Conservation (phyloP, 805 yeast genomes). For the Nakazawaea ernobii region DNA sequence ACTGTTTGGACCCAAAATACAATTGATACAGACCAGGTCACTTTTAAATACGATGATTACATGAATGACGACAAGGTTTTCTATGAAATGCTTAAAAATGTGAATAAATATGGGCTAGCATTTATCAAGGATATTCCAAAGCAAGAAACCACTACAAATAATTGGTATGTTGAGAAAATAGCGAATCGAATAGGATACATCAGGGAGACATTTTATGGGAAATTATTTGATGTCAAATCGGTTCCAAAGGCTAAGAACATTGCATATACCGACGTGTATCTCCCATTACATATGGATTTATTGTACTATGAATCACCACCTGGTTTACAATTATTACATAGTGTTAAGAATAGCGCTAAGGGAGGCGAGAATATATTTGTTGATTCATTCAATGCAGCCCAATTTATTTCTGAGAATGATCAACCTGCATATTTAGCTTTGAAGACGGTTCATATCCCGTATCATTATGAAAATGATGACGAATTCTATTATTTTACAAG, state of each 20-base stretch:
- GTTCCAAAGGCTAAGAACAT: constrained; percentile 54
- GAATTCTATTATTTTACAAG: constrained; percentile 57
- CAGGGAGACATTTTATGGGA: constrained; percentile 67
- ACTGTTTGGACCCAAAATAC: constrained; percentile 33
- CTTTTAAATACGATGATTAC: constrained; percentile 34
- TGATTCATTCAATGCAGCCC: constrained; percentile 65
- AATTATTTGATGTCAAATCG: constrained; percentile 59
- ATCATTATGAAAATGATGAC: constrained; percentile 57
- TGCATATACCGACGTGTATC: constrained; percentile 57
- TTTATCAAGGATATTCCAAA: constrained; percentile 50
- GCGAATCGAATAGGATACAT: constrained; percentile 54
- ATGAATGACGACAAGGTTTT: constrained; percentile 30
- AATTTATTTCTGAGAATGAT: constrained; percentile 47
- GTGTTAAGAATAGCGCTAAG: constrained; percentile 43
- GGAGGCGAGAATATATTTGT: constrained; percentile 71
- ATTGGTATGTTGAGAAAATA: constrained; percentile 33
- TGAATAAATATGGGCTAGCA: constrained; percentile 53
- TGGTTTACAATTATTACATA: constrained; percentile 66
- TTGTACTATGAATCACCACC: constrained; percentile 79
- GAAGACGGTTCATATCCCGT: constrained; percentile 57
- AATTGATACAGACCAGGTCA: constrained; percentile 21
- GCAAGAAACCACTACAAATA: constrained; percentile 23
- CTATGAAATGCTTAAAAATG: constrained; percentile 31
- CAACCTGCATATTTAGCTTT: constrained; percentile 61
- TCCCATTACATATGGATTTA: constrained; percentile 76